These are phyloP conservation scores for Mallotus japonicus DNA, from an alignment of 441 rosid genomes.

Conservation along the genomic window DNA sequence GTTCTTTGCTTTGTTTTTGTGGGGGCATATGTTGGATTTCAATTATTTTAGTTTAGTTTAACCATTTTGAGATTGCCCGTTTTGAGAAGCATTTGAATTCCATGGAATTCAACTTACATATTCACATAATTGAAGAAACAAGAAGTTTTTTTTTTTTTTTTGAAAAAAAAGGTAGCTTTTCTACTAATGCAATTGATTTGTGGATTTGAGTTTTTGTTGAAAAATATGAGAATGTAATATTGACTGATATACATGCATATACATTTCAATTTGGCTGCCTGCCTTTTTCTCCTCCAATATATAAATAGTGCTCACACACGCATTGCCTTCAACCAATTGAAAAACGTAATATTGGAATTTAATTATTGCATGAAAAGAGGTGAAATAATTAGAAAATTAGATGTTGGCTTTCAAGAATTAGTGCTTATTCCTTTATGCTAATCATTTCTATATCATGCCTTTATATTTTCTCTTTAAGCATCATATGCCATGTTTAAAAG, in stretches of 20 bases:
- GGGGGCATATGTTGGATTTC: not conserved
- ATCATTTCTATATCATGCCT: constrained; percentile 48
- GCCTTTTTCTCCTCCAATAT: not conserved
- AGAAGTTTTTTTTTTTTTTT: not conserved
- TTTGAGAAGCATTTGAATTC: constrained; percentile 34
- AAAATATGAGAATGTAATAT: too few relatives aligned
- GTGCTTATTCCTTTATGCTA: constrained; percentile 34
- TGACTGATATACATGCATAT: too few relatives aligned
- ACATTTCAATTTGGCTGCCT: not conserved
- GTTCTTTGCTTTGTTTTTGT: not conserved
- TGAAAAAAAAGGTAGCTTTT: not conserved
- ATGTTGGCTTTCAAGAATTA: constrained; percentile 7
- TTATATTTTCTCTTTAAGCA: constrained; percentile 19
- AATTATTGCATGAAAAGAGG: constrained; percentile 20
- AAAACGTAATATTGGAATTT: constrained; percentile 8
- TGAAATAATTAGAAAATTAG: not conserved
- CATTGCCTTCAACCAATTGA: constrained; percentile 8
- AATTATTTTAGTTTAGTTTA: not conserved
- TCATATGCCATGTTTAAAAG: constrained; percentile 29
- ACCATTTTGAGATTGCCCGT: constrained; percentile 38
- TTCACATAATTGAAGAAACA: constrained; percentile 21
- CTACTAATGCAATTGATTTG: not conserved
- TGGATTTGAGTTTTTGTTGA: too few relatives aligned
- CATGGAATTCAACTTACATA: not conserved
- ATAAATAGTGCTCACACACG: not conserved